These are phyloP conservation scores for Protomyces pachydermus DNA, from an alignment of 1,139 yeast species.

Conservation along the genomic window DNA sequence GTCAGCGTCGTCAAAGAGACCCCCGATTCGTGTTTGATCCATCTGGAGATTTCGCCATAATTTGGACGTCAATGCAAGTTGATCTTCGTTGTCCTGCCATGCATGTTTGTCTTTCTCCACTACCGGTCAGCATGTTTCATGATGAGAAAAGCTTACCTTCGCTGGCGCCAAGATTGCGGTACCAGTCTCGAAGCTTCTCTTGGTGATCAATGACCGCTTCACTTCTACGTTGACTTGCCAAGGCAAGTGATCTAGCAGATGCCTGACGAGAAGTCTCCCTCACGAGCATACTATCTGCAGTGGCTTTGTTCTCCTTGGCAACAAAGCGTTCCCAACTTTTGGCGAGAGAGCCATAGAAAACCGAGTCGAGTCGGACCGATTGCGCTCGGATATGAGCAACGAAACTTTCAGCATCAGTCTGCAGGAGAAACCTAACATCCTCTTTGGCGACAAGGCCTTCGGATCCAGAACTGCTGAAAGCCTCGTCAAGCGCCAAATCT, in stretches of 20 bases:
- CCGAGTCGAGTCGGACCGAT: constrained; percentile 29
- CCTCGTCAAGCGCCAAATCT: constrained; percentile 28
- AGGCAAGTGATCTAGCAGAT: constrained; percentile 7
- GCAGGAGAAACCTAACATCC: constrained; percentile 22
- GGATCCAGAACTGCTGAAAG: constrained; percentile 29
- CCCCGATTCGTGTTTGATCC: constrained; percentile 45
- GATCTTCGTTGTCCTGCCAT: constrained; percentile 61
- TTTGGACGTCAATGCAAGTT: constrained; percentile 48
- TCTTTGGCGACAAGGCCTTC: neutral
- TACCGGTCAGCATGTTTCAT: constrained; percentile 10
- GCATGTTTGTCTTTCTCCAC: constrained; percentile 48
- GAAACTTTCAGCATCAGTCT: constrained; percentile 30
- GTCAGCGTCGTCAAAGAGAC: constrained; percentile 35
- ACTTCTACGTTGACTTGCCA: neutral
- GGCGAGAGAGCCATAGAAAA: constrained; percentile 29
- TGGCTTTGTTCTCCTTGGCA: constrained; percentile 27
- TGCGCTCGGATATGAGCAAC: constrained; percentile 30
- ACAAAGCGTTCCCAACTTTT: constrained; percentile 32
- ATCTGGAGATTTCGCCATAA: constrained; percentile 47
- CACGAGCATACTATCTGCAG: constrained; percentile 24
- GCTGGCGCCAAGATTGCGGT: constrained; percentile 6
- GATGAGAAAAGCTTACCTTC: neutral
- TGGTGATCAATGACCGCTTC: neutral
- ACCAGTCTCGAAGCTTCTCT: neutral
- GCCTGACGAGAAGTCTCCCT: constrained; percentile 27